Percentiles rank a stretch among this genome's conserved stretches.
Conservation (phyloP, 2,329 filamentous ascomycete species). For the Lasiodiplodia theobromae region DNA sequence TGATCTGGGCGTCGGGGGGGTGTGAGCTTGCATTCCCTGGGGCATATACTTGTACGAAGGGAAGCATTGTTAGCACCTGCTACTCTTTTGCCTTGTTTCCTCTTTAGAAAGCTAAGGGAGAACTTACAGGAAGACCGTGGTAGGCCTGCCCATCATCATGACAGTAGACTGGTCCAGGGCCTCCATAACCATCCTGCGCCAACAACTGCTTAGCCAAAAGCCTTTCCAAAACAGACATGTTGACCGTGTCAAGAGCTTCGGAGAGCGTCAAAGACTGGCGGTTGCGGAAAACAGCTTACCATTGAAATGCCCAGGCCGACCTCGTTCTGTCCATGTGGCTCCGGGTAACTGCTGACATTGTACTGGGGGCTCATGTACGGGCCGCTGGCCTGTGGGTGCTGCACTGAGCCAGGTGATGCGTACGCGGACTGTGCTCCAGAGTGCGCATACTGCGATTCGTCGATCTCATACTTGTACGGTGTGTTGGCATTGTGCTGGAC, state of each 20-base stretch:
- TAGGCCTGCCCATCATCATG: slow-evolving; percentile 38
- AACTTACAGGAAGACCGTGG: slow-evolving; percentile 39
- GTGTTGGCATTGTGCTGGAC: slow-evolving; percentile 51
- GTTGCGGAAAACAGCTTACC: slow-evolving; percentile 17
- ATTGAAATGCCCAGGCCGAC: slow-evolving; percentile 32
- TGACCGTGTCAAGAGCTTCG: background rate
- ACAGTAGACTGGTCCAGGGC: slow-evolving; percentile 37
- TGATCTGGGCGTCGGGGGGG: slow-evolving; percentile 54
- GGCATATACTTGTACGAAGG: slow-evolving; percentile 35
- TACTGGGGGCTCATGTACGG: slow-evolving; percentile 34
- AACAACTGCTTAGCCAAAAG: slow-evolving; percentile 34
- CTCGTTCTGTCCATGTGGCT: slow-evolving; percentile 34
- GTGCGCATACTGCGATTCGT: slow-evolving; percentile 34
- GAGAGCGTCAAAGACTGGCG: background rate
- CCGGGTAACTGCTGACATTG: slow-evolving; percentile 35
- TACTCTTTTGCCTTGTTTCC: no score
- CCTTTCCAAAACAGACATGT: slow-evolving; percentile 5
- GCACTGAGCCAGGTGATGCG: slow-evolving; percentile 40
- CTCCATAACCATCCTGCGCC: slow-evolving; percentile 42
- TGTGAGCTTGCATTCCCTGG: slow-evolving; percentile 40
- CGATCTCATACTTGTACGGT: slow-evolving; percentile 44
- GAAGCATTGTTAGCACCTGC: background rate
- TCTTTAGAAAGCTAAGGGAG: background rate
- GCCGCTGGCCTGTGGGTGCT: slow-evolving; percentile 37
- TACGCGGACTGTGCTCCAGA: slow-evolving; percentile 35